These are phyloP conservation scores for Puccinia hordei DNA, from an alignment of 1,284 basidiomycete species.

Conservation along the genomic window DNA sequence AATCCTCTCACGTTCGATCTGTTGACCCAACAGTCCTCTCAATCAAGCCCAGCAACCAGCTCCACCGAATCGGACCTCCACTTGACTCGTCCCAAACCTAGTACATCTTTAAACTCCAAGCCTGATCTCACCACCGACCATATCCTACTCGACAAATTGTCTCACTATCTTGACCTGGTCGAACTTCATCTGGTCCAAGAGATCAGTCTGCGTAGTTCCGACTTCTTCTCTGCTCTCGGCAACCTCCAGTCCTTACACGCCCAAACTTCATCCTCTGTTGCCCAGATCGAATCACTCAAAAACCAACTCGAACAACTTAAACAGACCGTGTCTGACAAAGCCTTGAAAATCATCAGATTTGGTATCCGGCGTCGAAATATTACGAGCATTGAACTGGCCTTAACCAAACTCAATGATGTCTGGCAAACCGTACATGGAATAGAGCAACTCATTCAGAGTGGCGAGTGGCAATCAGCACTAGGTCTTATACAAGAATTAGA, in stretches of 20 bases:
- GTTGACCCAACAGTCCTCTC: conserved; percentile 68
- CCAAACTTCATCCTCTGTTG: conserved; percentile 79
- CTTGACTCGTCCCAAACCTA: conserved; percentile 41
- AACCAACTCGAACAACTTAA: conserved; percentile 75
- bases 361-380: conserved; percentile 70
- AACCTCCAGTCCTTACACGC: conserved; percentile 89
- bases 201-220: conserved; percentile 83
- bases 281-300: conserved; percentile 74
- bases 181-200: conserved; percentile 93
- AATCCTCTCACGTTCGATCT: conserved; percentile 78
- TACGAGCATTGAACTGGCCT: conserved; percentile 66
- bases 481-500: conserved; percentile 74
- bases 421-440: conserved; percentile 72
- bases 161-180: conserved; percentile 87
- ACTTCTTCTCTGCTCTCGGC: conserved; percentile 93
- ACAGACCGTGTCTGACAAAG: conserved; percentile 73
- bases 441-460: conserved; percentile 71
- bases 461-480: conserved; percentile 82
- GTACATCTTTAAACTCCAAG: conserved; percentile 60
- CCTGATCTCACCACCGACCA: conserved; percentile 61
- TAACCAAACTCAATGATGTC: conserved; percentile 66
- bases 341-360: conserved; percentile 71
- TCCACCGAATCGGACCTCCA: conserved; percentile 55
- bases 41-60: conserved; percentile 51
- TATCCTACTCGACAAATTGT: conserved; percentile 85